phyloP scores from a whole-genome alignment of 2,329 filamentous ascomycete species.

The Phoma sp. region DNA sequence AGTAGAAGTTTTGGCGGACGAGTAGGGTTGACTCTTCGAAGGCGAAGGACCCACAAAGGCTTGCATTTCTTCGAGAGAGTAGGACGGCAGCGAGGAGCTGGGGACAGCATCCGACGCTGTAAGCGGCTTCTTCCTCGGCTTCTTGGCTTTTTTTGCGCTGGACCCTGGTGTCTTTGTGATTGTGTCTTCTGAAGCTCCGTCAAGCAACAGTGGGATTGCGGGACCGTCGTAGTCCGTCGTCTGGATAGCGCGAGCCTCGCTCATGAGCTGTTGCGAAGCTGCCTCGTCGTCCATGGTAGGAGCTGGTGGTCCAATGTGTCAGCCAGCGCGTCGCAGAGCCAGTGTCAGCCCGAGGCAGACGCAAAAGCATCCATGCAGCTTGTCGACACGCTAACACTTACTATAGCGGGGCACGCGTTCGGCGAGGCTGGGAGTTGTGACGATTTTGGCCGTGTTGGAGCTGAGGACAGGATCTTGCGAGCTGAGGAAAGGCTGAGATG shows the following conservation, averaged over 20 bases:
- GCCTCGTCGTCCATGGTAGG: constrained; percentile 28
- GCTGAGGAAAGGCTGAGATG: constrained; percentile 23
- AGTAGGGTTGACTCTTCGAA: neutral
- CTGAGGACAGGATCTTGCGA: constrained; percentile 3
- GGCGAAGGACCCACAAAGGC: constrained; percentile 1
- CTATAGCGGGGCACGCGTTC: constrained; percentile 20
- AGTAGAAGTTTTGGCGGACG: neutral
- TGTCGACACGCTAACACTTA: constrained; percentile 19
- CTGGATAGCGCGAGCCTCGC: constrained; percentile 18
- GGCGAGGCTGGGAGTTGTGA: constrained; percentile 14
- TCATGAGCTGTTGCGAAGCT: constrained; percentile 30
- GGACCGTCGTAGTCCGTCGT: neutral
- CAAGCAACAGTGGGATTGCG: constrained; percentile 7
- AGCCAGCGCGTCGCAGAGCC: constrained; percentile 7
- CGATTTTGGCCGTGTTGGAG: neutral
- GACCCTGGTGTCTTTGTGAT: neutral
- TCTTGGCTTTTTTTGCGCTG: neutral
- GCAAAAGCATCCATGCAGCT: neutral
- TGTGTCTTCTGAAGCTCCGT: neutral
- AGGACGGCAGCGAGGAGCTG: neutral
- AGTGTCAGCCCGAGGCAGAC: neutral
- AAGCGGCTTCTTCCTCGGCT: neutral
- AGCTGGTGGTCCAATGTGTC: constrained; percentile 18
- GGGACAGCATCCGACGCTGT: neutral
- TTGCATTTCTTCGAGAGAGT: neutral